Evolutionary conservation across 495 filamentous ascomycete genomes (phyloP).

Genomic region (Sporormia fimetaria): DNA sequence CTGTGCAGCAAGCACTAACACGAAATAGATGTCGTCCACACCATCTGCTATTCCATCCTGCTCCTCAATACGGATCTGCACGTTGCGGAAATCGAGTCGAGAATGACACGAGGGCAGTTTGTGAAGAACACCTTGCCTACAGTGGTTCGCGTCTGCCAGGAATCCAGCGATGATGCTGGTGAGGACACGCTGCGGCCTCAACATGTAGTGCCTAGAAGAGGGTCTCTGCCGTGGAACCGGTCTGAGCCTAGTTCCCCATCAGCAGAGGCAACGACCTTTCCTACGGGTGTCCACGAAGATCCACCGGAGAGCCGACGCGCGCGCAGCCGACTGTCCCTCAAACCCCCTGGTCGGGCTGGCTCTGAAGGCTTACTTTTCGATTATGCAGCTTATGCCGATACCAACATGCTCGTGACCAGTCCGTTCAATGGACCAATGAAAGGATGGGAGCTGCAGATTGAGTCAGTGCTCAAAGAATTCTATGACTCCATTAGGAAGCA

Average conservation of each 20-base stretch:
- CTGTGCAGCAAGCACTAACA: conserved; percentile 8
- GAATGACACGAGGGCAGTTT: conserved; percentile 91
- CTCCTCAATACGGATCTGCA: conserved; percentile 95
- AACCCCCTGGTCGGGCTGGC: conserved; percentile 27
- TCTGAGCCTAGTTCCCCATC: conserved; percentile 32
- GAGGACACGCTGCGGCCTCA: conserved; percentile 47
- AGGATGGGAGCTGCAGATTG: conserved; percentile 83
- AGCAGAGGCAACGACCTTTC: conserved; percentile 22
- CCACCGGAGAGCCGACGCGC: conserved; percentile 28
- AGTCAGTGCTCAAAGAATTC: conserved; percentile 81
- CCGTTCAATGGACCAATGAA: conserved; percentile 66
- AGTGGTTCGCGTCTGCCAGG: conserved; percentile 60
- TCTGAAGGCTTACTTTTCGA: conserved; percentile 27
- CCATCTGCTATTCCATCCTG: conserved; percentile 91
- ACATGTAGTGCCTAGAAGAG: conserved; percentile 35
- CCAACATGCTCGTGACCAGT: conserved; percentile 59
- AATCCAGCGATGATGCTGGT: conserved; percentile 56
- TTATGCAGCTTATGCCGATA: conserved; percentile 31
- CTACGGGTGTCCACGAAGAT: conserved; percentile 17
- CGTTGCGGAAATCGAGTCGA: conserved; percentile 82
- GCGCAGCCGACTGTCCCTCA: conserved; percentile 30
- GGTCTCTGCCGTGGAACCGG: conserved; percentile 28
- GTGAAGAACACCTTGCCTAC: conserved; percentile 95
- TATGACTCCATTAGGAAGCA: conserved; percentile 81
- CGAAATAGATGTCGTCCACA: conserved; percentile 72